Percentiles rank a stretch among this genome's conserved stretches.
phyloP scores from a whole-genome alignment of 2,329 filamentous ascomycete species.

The Penicillium carneum region DNA sequence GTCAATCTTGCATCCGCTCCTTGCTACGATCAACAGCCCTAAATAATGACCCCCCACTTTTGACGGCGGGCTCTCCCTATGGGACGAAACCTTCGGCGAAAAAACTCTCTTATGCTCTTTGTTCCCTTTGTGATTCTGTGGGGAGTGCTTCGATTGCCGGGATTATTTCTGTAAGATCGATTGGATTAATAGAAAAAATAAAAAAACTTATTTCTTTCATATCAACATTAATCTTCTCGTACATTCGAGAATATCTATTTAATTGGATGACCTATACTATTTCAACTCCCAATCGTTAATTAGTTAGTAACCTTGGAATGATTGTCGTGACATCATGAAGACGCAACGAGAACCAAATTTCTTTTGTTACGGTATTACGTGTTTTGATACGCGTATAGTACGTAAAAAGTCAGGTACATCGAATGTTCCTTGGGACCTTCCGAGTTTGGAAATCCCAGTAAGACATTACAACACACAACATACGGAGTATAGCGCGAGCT shows the following conservation, averaged over 20 bases:
- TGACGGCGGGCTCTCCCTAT: slow-evolving; percentile 21
- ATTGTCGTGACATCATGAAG: slow-evolving; percentile 37
- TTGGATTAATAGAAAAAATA: not conserved
- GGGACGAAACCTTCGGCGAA: slow-evolving; percentile 10
- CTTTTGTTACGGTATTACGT: slow-evolving; percentile 7
- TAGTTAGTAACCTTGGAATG: not conserved
- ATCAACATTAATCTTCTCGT: not conserved
- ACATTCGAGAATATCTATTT: not conserved
- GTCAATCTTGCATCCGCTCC: slow-evolving; percentile 37
- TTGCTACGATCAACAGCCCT: slow-evolving; percentile 38
- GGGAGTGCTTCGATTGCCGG: slow-evolving; percentile 23
- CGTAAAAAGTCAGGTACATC: not conserved
- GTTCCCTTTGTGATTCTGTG: slow-evolving; percentile 23
- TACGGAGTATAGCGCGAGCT: slow-evolving; percentile 4
- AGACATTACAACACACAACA: no score
- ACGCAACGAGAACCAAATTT: slow-evolving; percentile 13
- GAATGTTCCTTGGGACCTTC: not conserved
- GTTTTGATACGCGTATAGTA: not conserved
- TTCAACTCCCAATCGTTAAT: not conserved
- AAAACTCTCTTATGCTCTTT: slow-evolving; percentile 7
- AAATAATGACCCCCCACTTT: slow-evolving; percentile 32
- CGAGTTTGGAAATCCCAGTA: not conserved
- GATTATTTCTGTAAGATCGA: not conserved
- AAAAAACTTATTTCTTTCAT: not conserved
- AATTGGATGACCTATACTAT: slow-evolving; percentile 1